A percentile compares a stretch with the other conserved stretches of the same genome.
Conservation (phyloP, 164 flowering plant species). For the Protea cynaroides region DNA sequence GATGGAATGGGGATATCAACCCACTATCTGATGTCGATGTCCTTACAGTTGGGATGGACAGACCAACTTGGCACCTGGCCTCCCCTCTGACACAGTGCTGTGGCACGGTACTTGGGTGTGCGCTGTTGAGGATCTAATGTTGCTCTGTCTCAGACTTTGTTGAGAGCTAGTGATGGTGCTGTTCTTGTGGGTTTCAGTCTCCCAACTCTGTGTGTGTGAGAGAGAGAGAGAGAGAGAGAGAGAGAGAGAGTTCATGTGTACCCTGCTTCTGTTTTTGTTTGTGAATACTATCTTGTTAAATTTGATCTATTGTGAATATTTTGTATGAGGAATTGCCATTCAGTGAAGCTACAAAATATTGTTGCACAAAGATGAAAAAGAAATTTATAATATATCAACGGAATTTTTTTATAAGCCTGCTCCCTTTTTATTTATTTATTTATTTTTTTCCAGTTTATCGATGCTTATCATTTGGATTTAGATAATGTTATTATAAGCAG, state of each 20-base stretch:
- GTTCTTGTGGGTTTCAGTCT: conserved; percentile 1
- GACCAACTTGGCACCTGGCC: conserved; percentile 70
- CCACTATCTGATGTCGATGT: conserved; percentile 68
- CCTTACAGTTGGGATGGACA: conserved; percentile 51
- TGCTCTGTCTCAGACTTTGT: background rate
- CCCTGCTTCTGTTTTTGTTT: background rate
- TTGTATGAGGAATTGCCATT: background rate
- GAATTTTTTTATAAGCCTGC: too few relatives aligned
- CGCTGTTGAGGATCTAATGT: conserved; percentile 58
- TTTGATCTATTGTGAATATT: background rate
- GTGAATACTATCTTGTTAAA: background rate
- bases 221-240: background rate
- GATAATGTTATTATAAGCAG: too few relatives aligned
- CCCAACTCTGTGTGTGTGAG: background rate
- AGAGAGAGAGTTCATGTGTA: too few relatives aligned
- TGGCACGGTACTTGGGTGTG: conserved; percentile 79
- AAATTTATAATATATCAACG: too few relatives aligned
- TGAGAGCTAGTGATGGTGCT: conserved; percentile 8
- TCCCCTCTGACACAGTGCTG: conserved; percentile 74
- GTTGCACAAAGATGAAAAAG: too few relatives aligned
- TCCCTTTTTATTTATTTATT: too few relatives aligned
- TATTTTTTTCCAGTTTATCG: background rate
- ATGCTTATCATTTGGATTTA: background rate
- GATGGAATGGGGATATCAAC: conserved; percentile 59
- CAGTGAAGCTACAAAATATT: background rate